phyloP scores from a whole-genome alignment of 2,329 filamentous ascomycete species.

The Aspergillus sp. region DNA sequence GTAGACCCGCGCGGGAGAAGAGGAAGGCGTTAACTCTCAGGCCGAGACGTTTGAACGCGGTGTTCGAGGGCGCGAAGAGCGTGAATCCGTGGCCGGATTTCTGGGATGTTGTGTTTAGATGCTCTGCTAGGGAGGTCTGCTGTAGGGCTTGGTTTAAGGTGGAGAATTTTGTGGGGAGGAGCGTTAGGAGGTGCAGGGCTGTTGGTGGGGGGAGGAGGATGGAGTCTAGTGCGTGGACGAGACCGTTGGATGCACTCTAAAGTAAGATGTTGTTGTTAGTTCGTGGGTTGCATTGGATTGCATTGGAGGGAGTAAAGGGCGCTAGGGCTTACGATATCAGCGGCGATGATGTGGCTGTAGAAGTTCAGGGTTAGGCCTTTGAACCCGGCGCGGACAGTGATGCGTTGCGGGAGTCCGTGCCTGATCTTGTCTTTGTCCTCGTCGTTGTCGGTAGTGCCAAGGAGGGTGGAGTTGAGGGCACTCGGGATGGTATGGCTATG shows the following conservation, averaged over 20 bases:
- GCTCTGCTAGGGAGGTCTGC: slow-evolving; percentile 64
- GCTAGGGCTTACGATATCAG: slow-evolving; percentile 62
- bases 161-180: slow-evolving; percentile 70
- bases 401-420: slow-evolving; percentile 63
- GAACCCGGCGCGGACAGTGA: slow-evolving; percentile 65
- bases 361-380: slow-evolving; percentile 73
- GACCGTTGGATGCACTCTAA: slow-evolving; percentile 72
- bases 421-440: background rate
- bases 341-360: slow-evolving; percentile 67
- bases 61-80: slow-evolving; percentile 78
- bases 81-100: slow-evolving; percentile 59
- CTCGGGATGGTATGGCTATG: slow-evolving; percentile 74
- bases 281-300: background rate
- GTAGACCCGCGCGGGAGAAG: slow-evolving; percentile 72
- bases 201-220: slow-evolving; percentile 75
- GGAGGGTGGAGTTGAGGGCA: slow-evolving; percentile 55
- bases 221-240: slow-evolving; percentile 74
- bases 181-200: slow-evolving; percentile 62
- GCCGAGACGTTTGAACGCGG: slow-evolving; percentile 75
- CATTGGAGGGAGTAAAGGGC: background rate
- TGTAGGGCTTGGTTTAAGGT: slow-evolving; percentile 73
- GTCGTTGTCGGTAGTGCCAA: slow-evolving; percentile 47
- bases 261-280: slow-evolving; percentile 1
- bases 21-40: slow-evolving; percentile 76
- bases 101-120: slow-evolving; percentile 44